phyloP scores from a whole-genome alignment of 768 basidiomycete genomes.

The Macrolepiota dolichaula region DNA sequence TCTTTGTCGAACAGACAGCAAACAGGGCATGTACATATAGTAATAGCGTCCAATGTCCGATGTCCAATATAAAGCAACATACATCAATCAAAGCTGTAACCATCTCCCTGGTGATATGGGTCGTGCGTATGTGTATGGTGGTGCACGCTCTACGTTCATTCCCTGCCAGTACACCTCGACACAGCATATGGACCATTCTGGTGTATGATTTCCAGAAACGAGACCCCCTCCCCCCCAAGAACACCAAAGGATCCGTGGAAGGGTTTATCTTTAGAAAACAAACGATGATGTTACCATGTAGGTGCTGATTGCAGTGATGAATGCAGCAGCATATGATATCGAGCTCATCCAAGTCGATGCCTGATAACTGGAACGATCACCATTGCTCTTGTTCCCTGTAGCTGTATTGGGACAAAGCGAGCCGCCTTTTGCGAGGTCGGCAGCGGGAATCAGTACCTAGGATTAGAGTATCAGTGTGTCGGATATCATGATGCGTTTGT shows the following conservation, averaged over 20 bases:
- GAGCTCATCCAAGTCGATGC: background rate
- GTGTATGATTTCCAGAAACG: background rate
- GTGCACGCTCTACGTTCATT: background rate
- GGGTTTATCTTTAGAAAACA: background rate
- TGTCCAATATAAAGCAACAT: background rate
- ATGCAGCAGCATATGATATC: background rate
- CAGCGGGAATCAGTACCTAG: conserved; percentile 1
- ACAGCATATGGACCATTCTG: background rate
- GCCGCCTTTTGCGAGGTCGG: background rate
- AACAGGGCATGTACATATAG: background rate
- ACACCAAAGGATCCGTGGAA: background rate
- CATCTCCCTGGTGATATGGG: background rate
- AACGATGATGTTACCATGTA: background rate
- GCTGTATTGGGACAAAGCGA: background rate
- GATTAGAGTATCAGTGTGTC: background rate
- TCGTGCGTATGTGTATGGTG: too few species aligned
- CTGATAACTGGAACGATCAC: background rate
- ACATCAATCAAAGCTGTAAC: background rate
- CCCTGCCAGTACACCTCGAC: background rate
- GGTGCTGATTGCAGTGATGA: background rate
- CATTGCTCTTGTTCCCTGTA: background rate
- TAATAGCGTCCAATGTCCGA: background rate
- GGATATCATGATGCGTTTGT: background rate
- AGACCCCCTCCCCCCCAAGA: too few species aligned
- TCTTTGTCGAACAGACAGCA: background rate